Conservation (phyloP, 2,329 filamentous ascomycete species). For the Tolypocladium album region DNA sequence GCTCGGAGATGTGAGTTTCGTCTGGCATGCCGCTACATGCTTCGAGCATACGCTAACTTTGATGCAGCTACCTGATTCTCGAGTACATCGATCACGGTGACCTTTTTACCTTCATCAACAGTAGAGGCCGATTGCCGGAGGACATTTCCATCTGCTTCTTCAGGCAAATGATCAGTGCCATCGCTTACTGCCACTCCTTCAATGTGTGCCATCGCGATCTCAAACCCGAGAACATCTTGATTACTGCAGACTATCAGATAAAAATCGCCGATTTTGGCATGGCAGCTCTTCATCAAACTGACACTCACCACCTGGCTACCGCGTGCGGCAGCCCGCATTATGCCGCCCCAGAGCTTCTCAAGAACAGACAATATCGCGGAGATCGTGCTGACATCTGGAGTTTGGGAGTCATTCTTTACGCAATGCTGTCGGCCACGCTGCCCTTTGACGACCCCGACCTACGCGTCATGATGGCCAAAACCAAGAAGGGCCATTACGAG, state of each 20-base stretch:
- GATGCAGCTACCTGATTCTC: slow-evolving; percentile 76
- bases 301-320: slow-evolving; percentile 68
- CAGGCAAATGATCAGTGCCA: slow-evolving; percentile 82
- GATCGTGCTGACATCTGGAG: slow-evolving; percentile 92
- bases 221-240: slow-evolving; percentile 92
- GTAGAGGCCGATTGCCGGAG: slow-evolving; percentile 63
- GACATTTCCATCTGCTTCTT: slow-evolving; percentile 76
- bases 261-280: slow-evolving; percentile 98
- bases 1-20: slow-evolving; percentile 71
- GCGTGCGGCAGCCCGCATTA: slow-evolving; percentile 97
- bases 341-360: slow-evolving; percentile 84
- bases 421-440: slow-evolving; percentile 70
- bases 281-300: slow-evolving; percentile 80
- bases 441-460: slow-evolving; percentile 69
- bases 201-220: slow-evolving; percentile 94
- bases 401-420: slow-evolving; percentile 80
- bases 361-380: slow-evolving; percentile 66
- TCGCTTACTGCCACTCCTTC: slow-evolving; percentile 88
- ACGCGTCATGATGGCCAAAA: slow-evolving; percentile 48
- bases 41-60: slow-evolving; percentile 5
- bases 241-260: slow-evolving; percentile 65
- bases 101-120: slow-evolving; percentile 77
- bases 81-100: slow-evolving; percentile 77
- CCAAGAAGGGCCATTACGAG: slow-evolving; percentile 47
- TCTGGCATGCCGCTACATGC: background rate